Base-by-base conservation (phyloP, 805 yeast genomes). In the Spathaspora boniae region DNA sequence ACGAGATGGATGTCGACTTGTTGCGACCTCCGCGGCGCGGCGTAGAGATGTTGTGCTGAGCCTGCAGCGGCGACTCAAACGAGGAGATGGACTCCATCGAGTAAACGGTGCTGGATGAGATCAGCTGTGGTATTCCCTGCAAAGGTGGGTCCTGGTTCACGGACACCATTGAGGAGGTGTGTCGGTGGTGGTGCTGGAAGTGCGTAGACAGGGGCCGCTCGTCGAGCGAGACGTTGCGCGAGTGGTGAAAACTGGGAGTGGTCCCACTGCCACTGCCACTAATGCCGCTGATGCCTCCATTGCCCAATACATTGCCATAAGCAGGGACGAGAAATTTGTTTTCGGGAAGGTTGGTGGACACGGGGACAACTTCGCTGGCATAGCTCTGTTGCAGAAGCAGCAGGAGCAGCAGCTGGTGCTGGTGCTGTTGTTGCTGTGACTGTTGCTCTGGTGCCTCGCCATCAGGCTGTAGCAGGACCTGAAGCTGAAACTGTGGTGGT, bases 11-110 rank as follows among this genome's bases (percentile, higher is more conserved):
- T 27, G 60, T 45, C 42, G 66, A 53, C 50, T 60, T 56, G 31
- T 56, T 59, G 38, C 71, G 48, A 16, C 53, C 53, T 14, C 42
- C 28, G 37, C 62, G 50, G 15, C 64, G 47, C 2, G 72, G 71
- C 6, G 71, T 66, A 24, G 62, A 48, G 25, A 48, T 33, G 9
- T 37, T 44, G 26, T 43, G 48, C 19, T n/a, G 26, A 6, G 16
- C 23, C 25, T 34, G 37, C n/a, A 27, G 11, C 12, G 31, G 32
- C 9, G 31, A 27, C 17, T 34, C 37, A n/a, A 34, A 34, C 14
- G 37, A 34, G 14, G 36, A 25, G 25, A 64, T 50, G 21, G 62
- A 56, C 31, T 65, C 71, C 28, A 49, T 36, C 32, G 62, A 58
- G 31, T 53, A 56, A 11, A 58, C 46, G n/a, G 62, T 56, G 30